Base-by-base conservation (phyloP, 805 yeast genomes). In the Kuraishia ogatae region DNA sequence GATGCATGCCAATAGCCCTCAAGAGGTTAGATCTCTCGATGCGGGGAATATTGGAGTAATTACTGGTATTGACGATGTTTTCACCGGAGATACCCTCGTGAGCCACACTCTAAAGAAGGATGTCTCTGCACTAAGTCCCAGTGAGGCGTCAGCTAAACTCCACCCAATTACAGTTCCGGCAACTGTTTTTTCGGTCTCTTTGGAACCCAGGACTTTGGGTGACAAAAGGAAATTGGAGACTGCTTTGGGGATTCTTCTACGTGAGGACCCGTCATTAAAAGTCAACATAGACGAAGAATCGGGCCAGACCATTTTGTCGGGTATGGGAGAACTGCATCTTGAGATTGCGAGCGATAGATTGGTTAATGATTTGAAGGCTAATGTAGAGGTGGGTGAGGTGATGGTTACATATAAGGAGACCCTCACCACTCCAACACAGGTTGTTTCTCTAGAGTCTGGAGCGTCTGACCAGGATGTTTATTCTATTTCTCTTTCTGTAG, bases 301-400 rank as follows among this genome's bases (percentile, higher is more conserved):
- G 55, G 96, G 94, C 6, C 97, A 94, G 71, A 84, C 92, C 1
- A 79, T 92, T 26, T 70, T 94, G 29, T 84, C 96, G 20, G 99
- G 99, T 35, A 93, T 93, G 98, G 99, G 99, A 48, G 98, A 94
- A 65, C 75, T 94, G 51, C 99, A 94, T 71, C 75, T 94, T 52
- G 98, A 94, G 61, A 91, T 94, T 60, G 87, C 94, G 1, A 78
- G 77, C 51, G 94, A 89, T 62, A 76, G 97, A 55, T 76, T 91
- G 48, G 71, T 89, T n/a, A 80, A 80, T 49, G 96, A 90, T 56
- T 76, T 91, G 78, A 85, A 86, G 66, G 97, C 96, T 2, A 83
- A 85, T 55, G 87, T 89, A 1, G 84, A 84, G 35, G 77, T 90
- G 47, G 91, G 97, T 50, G 84, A 85, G 53, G 89, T 94, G 21